Evolutionary conservation across 176 grass and related monocot species (phyloP), one percentile per base, ranked within the genome.

Genomic region (Pharus latifolius): DNA sequence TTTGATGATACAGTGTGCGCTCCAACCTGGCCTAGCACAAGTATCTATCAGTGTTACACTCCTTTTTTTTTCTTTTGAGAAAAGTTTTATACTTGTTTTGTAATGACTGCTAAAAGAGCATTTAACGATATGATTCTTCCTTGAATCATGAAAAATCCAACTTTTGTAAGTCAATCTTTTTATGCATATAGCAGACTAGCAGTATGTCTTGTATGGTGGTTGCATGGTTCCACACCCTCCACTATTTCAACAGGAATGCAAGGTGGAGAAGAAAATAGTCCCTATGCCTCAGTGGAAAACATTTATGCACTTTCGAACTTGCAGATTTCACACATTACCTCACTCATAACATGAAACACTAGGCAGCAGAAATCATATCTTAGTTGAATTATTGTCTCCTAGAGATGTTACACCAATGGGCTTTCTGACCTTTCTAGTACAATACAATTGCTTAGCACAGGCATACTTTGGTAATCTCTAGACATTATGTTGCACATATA

Each of bases 1-100:
- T 67, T 87, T 98, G 71, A 98, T 98, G 94, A 98, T 98, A 87
- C 94, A 98, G 50, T 98, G 94, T 65, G 94, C 94, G 54, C 90
- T 98, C 37, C 94, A 98, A 78, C 94, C 94, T 62, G 94, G 94
- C 84, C 73, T 98, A 44, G 94, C 94, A 59, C 89, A 98, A 89
- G 94, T 98, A 88, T 27, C 45, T 63, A 33, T 63, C 4, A 52
- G 16, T 43, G 27, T 52, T 42, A 68, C 30, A 10, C 28, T 33
- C 31, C 14, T 69, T 52, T 30, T 27, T 71, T 38, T 38, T 9
- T 38, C 6, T 38, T 38, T 38, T 38, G 6, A 38, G 4, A 4
- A 38, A 38, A 5, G 35, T 9, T 38, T 38, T 38, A 9, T 38
- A 5, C 6, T 75, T 4, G 1, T 76, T 69, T 32, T 58, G 8